Evolutionary conservation across 2,329 filamentous ascomycete genomes (phyloP).

Genomic region (Epicoccum nigrum): DNA sequence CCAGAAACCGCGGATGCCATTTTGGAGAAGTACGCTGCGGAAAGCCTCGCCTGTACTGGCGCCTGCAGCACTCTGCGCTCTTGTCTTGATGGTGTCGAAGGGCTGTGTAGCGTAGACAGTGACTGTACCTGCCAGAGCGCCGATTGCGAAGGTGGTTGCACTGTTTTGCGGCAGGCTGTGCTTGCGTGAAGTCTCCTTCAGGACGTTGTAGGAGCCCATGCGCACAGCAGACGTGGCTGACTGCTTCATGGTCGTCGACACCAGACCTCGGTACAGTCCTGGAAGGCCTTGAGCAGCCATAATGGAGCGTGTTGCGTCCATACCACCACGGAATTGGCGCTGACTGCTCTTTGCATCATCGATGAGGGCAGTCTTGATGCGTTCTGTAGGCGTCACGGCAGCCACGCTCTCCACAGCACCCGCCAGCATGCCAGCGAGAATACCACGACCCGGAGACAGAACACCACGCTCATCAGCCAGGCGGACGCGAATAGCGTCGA

Average conservation of each 20-base stretch:
- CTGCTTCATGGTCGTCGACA: slow-evolving; percentile 57
- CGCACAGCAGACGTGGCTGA: slow-evolving; percentile 55
- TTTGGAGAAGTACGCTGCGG: slow-evolving; percentile 29
- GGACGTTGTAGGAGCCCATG: slow-evolving; percentile 58
- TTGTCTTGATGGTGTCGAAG: slow-evolving; percentile 53
- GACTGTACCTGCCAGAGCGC: slow-evolving; percentile 38
- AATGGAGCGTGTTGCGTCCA: slow-evolving; percentile 39
- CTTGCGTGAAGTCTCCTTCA: slow-evolving; percentile 46
- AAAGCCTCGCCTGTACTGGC: slow-evolving; percentile 35
- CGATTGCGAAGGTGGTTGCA: slow-evolving; percentile 36
- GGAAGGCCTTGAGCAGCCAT: slow-evolving; percentile 51
- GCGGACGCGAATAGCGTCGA: slow-evolving; percentile 36
- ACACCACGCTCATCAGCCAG: slow-evolving; percentile 38
- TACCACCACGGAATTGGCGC: slow-evolving; percentile 26
- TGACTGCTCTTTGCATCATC: slow-evolving; percentile 35
- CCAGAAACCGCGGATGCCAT: slow-evolving; percentile 39
- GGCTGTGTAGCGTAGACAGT: slow-evolving; percentile 54
- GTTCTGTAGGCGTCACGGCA: slow-evolving; percentile 42
- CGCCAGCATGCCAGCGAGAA: slow-evolving; percentile 38
- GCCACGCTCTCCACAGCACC: slow-evolving; percentile 36
- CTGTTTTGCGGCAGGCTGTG: slow-evolving; percentile 32
- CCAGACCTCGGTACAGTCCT: slow-evolving; percentile 55
- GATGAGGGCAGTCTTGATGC: slow-evolving; percentile 45
- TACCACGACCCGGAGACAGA: slow-evolving; percentile 31
- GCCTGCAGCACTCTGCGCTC: slow-evolving; percentile 43